These are phyloP conservation scores for Tylopilus subfusipes DNA, from an alignment of 768 basidiomycete genomes.

Conservation along the genomic window DNA sequence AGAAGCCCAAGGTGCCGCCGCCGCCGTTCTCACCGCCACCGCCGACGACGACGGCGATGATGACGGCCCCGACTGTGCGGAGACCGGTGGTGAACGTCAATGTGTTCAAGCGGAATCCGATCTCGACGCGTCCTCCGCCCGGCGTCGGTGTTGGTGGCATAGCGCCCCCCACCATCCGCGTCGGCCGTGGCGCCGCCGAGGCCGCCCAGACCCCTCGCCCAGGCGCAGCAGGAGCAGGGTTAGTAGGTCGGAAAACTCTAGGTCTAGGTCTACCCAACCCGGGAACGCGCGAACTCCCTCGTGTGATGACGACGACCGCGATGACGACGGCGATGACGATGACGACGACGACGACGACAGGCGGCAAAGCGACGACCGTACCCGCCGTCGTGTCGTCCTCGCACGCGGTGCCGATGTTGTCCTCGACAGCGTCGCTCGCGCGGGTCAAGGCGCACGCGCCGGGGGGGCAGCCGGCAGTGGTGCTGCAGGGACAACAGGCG, in stretches of 20 bases:
- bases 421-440: conserved; percentile 74
- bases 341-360: no score
- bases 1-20: conserved; percentile 3
- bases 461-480: conserved; percentile 16
- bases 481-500: conserved; percentile 16
- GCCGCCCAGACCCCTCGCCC: no score
- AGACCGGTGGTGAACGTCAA: conserved; percentile 13
- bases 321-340: no score
- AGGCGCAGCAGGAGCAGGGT: no score
- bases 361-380: conserved; percentile 64
- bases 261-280: conserved; percentile 10
- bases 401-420: conserved; percentile 67
- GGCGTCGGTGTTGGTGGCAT: not conserved
- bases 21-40: no score
- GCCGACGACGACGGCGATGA: not conserved
- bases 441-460: conserved; percentile 35
- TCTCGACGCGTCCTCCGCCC: not conserved
- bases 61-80: not conserved
- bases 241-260: no score
- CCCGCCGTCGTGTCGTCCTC: conserved; percentile 70
- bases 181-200: not conserved
- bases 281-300: conserved; percentile 22
- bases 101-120: conserved; percentile 11
- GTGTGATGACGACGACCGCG: no score
- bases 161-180: not conserved